Base-by-base conservation (phyloP, 1,284 basidiomycete species). In the Omphalotus olearius region DNA sequence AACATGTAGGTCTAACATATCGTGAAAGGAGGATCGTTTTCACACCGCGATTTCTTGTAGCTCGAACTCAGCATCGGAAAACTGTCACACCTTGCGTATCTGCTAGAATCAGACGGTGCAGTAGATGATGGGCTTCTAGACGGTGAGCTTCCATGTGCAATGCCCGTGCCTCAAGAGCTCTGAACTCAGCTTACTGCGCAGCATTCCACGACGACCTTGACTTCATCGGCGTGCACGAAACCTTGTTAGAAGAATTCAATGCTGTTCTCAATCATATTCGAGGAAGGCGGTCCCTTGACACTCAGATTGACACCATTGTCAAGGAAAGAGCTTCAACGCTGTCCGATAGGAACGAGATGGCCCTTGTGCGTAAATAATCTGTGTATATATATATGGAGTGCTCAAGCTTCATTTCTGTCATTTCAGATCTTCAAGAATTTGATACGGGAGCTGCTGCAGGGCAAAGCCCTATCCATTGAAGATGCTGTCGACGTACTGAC, bases 61-160 rank as follows among this genome's bases (percentile, higher is more conserved):
- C 47, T 35, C 25, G 87, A 94, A 77, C 79, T 96, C 50, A 95
- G 93, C 62, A 82, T 99, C 26, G 89, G 89, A 40, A 98, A 98
- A 69, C 79, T 99, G 5, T 76, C 89, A 0, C 83, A 91, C 53
- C 75, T 98, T 6, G 89, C 91, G 6, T 80, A 88, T 54, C 64
- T 86, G 53, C 82, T 86, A 56, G 82, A 89, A 50, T 78, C 81
- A 37, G 72, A 69, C 23, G 64, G 65, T 5, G 25, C 65, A 1
- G 57, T 71, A 20, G 76, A 82, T 44, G 76, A 82, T 42, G 59
- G 63, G 20, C 65, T 73, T 38, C 66, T 85, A n/a, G 79, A 85
- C 60, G 73, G 85, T 86, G 60, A 30, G 71, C 58, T 16, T 18
- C n/a, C 50, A 20, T 39, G 4, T 2, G 16, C 42, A 33, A 4